Evolutionary conservation across 2,329 filamentous ascomycete species (phyloP).

Genomic region (Didymosphaeria variabile): DNA sequence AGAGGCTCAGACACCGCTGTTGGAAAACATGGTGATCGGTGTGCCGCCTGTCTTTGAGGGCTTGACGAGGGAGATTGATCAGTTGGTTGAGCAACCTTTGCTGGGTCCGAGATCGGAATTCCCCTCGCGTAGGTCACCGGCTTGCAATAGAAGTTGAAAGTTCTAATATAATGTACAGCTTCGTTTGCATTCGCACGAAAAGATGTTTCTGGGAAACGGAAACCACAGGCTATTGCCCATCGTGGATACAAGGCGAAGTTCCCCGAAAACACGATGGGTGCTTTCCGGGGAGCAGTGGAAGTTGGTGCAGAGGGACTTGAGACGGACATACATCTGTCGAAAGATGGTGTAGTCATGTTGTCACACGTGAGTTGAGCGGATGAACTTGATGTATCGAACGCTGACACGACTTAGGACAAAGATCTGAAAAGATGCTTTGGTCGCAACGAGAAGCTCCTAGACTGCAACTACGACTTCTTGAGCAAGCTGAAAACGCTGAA

Average conservation of each 20-base stretch:
- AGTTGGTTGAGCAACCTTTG: constrained; percentile 46
- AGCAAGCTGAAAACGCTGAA: constrained; percentile 72
- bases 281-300: constrained; percentile 77
- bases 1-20: constrained; percentile 42
- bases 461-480: constrained; percentile 80
- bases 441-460: constrained; percentile 72
- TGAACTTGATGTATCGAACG: not conserved
- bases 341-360: constrained; percentile 84
- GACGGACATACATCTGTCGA: constrained; percentile 85
- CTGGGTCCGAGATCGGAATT: constrained; percentile 43
- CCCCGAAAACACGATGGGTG: constrained; percentile 87
- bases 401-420: constrained; percentile 65
- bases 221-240: constrained; percentile 80
- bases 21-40: constrained; percentile 49
- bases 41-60: constrained; percentile 49
- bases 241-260: constrained; percentile 78
- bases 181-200: constrained; percentile 46
- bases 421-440: constrained; percentile 85
- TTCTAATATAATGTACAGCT: constrained; percentile 30
- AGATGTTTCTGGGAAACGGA: constrained; percentile 46
- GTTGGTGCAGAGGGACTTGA: constrained; percentile 84
- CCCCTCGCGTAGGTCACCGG: constrained; percentile 33
- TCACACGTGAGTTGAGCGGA: constrained; percentile 70
- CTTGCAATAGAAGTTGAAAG: not conserved
- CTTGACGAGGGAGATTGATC: constrained; percentile 44